phyloP scores from a whole-genome alignment of 352 stramenopile genomes.

The Globisporangium rhizosaccharum region DNA sequence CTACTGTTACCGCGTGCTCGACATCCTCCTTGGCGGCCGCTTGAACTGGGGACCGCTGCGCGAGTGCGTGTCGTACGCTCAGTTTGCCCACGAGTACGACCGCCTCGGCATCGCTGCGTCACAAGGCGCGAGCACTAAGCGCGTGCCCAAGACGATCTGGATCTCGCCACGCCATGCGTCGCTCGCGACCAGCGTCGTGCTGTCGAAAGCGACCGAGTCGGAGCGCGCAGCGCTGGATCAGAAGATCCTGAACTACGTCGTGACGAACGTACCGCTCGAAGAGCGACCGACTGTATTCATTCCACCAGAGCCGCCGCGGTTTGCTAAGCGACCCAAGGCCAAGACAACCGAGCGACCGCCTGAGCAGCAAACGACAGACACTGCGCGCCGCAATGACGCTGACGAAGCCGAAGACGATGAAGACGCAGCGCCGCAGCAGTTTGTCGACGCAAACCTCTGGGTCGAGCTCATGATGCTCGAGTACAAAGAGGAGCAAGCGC shows the following conservation, averaged over 20 bases:
- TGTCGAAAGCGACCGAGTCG: slow-evolving; percentile 61
- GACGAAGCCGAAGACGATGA: slow-evolving; percentile 11
- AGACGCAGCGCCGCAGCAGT: slow-evolving; percentile 24
- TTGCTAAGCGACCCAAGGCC: slow-evolving; percentile 4
- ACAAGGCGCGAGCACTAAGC: background rate
- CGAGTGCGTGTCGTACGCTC: slow-evolving; percentile 45
- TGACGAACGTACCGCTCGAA: slow-evolving; percentile 54
- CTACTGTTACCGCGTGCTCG: slow-evolving; percentile 83
- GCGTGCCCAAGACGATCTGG: slow-evolving; percentile 72
- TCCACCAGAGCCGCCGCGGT: slow-evolving; percentile 14
- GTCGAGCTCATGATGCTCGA: slow-evolving; percentile 87
- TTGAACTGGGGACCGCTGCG: slow-evolving; percentile 63
- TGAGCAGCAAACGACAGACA: background rate
- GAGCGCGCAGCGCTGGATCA: slow-evolving; percentile 53
- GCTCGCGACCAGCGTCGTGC: slow-evolving; percentile 62
- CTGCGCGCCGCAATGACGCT: background rate
- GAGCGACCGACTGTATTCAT: slow-evolving; percentile 49
- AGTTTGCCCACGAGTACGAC: slow-evolving; percentile 48
- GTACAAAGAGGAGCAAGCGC: slow-evolving; percentile 91
- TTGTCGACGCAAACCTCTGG: slow-evolving; percentile 76
- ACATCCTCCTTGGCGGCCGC: slow-evolving; percentile 53
- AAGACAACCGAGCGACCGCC: slow-evolving; percentile 1
- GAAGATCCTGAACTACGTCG: slow-evolving; percentile 60
- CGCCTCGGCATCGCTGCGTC: slow-evolving; percentile 14
- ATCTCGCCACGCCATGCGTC: slow-evolving; percentile 76